Evolutionary conservation across 2,329 filamentous ascomycete species (phyloP), one percentile per base, ranked within the genome.

Genomic region (Dactylellina drechsleri): DNA sequence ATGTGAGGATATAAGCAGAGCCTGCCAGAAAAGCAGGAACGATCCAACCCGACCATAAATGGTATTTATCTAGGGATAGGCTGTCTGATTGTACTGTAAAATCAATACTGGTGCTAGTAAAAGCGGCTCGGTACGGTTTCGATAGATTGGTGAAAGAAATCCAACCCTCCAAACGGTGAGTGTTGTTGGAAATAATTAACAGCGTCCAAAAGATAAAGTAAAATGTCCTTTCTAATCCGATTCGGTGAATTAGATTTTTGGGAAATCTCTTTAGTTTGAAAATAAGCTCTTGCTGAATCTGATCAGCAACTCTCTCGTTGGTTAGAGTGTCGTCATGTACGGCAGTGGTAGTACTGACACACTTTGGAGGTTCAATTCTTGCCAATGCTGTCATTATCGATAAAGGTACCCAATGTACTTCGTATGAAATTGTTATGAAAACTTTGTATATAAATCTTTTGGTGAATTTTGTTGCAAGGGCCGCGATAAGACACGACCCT

Each of bases 261-360:
- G 58, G 58, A 50, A 61, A 40, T 52, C 58, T 50, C 23, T 36
- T 61, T 16, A 61, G 23, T 23, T 61, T 61, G 58, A 61, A 61
- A n/a, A n/a, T 18, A 16, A 50, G 12, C 45, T 61, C 58, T 45
- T 61, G 41, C 45, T 61, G 43, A 15, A 61, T 26, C 8, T 28
- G 43, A 23, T 50, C 26, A 15, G 58, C 58, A 15, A 61, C 15
- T 15, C 52, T 16, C 15, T 61, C 43, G 18, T 61, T 61, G n/a
- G n/a, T n/a, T n/a, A n/a, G n/a, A n/a, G n/a, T n/a, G n/a, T n/a
- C n/a, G n/a, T n/a, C n/a, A n/a, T n/a, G n/a, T n/a, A n/a, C n/a
- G n/a, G n/a, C n/a, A n/a, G n/a, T n/a, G n/a, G n/a, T n/a, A n/a
- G n/a, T n/a, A n/a, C n/a, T n/a, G n/a, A n/a, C n/a, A n/a, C n/a